Evolutionary conservation across 768 basidiomycete species (phyloP).

Genomic region (Hysterangium stoloniferum): DNA sequence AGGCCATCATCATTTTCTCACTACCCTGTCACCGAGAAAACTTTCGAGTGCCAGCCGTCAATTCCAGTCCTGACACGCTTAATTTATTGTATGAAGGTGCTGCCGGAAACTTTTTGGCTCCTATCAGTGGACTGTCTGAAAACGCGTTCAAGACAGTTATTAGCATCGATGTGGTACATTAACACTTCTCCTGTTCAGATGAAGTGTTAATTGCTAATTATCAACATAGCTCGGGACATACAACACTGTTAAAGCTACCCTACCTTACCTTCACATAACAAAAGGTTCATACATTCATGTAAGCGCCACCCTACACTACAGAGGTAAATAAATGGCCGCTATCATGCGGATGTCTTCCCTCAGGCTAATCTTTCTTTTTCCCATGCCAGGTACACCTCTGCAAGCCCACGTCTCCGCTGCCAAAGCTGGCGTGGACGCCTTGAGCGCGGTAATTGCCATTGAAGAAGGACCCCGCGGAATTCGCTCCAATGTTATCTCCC

Average conservation of each 20-base stretch:
- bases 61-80: too few species aligned
- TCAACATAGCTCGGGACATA: constrained; percentile 71
- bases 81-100: constrained; percentile 46
- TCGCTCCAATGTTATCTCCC: constrained; percentile 79
- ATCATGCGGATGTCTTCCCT: neutral
- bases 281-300: constrained; percentile 85
- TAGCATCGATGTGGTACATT: constrained; percentile 81
- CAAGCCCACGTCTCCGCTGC: constrained; percentile 94
- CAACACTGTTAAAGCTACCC: constrained; percentile 90
- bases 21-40: too few species aligned
- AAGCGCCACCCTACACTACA: constrained; percentile 83
- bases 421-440: constrained; percentile 89
- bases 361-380: neutral
- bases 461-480: constrained; percentile 96
- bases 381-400: constrained; percentile 57
- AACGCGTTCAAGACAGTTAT: constrained; percentile 91
- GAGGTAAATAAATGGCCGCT: constrained; percentile 36
- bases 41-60: too few species aligned
- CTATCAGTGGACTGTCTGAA: constrained; percentile 75
- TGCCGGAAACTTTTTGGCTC: constrained; percentile 92
- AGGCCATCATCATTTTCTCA: too few species aligned
- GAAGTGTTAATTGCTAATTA: neutral
- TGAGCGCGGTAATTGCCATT: constrained; percentile 77
- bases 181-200: neutral
- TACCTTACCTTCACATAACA: constrained; percentile 59